phyloP scores from a whole-genome alignment of 2,329 filamentous ascomycete species.

The Trichophyton simii region DNA sequence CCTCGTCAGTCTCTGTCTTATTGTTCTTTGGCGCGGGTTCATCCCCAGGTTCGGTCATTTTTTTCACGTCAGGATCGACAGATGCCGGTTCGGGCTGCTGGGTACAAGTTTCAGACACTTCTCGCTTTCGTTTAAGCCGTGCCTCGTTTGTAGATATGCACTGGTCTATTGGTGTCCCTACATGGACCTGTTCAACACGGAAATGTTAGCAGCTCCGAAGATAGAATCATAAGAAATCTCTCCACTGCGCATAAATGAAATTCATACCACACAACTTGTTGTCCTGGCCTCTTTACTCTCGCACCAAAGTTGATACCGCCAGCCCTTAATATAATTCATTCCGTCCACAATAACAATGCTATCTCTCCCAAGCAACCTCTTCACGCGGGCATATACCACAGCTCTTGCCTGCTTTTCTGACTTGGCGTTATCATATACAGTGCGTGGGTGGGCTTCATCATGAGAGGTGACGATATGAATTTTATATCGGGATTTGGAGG shows the following conservation, averaged over 20 bases:
- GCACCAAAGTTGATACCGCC: constrained; percentile 54
- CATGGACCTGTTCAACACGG: constrained; percentile 37
- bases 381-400: constrained; percentile 49
- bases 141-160: constrained; percentile 44
- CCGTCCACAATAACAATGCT: constrained; percentile 52
- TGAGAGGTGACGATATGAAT: constrained; percentile 30
- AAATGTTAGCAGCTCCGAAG: not conserved
- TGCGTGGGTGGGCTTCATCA: constrained; percentile 33
- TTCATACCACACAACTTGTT: constrained; percentile 47
- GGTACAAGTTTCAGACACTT: constrained; percentile 4
- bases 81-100: not conserved
- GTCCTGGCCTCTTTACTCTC: constrained; percentile 53
- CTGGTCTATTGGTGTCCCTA: constrained; percentile 44
- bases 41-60: not conserved
- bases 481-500: constrained; percentile 34
- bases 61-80: not conserved
- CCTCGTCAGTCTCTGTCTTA: constrained; percentile 17
- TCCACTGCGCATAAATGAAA: too few species aligned
- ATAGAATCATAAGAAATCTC: not conserved
- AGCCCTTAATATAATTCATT: constrained; percentile 58
- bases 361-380: constrained; percentile 44
- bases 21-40: not conserved
- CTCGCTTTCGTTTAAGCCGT: constrained; percentile 16
- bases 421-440: constrained; percentile 44
- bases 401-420: constrained; percentile 53